Evolutionary conservation across 2,329 filamentous ascomycete genomes (phyloP).

Genomic region (Allantophomopsis lycopodina): DNA sequence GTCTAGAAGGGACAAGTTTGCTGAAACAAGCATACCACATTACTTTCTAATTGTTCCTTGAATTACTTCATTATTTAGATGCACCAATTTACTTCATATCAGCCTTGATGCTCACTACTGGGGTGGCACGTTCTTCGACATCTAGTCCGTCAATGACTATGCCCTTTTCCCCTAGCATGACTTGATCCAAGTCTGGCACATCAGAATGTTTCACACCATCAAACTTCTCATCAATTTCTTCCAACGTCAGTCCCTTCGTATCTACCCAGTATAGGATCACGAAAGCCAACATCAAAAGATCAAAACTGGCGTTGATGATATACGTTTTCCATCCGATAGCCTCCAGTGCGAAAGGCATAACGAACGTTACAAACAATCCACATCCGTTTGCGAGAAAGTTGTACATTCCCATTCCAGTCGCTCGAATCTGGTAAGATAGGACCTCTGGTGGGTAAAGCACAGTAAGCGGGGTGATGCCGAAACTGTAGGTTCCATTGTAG

Average conservation of each 20-base stretch:
- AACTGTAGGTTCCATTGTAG: constrained; percentile 32
- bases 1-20: too few species aligned
- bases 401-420: constrained; percentile 17
- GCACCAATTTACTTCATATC: not conserved
- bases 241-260: constrained; percentile 46
- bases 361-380: constrained; percentile 1
- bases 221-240: constrained; percentile 35
- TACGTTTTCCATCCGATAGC: constrained; percentile 7
- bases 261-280: constrained; percentile 52
- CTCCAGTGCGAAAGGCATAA: constrained; percentile 6
- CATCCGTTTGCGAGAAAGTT: constrained; percentile 16
- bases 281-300: constrained; percentile 20
- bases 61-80: too few species aligned
- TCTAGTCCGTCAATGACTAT: not conserved
- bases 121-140: not conserved
- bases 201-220: constrained; percentile 6
- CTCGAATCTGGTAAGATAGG: constrained; percentile 18
- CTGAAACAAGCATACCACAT: too few species aligned
- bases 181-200: not conserved
- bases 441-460: constrained; percentile 32
- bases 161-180: not conserved
- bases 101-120: not conserved
- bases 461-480: constrained; percentile 25
- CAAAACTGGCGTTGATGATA: constrained; percentile 3
- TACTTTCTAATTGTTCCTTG: too few species aligned